Evolutionary conservation across 257 asterid genomes (phyloP).

Genomic region (Plantago ovata): DNA sequence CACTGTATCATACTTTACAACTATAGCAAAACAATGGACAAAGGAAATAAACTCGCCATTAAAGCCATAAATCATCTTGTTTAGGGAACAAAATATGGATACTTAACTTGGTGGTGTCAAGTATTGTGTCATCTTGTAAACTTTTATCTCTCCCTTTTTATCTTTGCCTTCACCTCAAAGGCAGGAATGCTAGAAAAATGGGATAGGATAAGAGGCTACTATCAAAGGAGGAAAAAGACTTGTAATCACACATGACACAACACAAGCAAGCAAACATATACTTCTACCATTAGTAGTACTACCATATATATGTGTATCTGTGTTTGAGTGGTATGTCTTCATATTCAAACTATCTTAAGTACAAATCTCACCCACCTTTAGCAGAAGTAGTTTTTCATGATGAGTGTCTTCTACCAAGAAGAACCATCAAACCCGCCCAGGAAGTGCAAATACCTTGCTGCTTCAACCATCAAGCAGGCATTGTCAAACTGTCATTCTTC

Average conservation of each 20-base stretch:
- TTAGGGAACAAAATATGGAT: no score
- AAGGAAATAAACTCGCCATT: no score
- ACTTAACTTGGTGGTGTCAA: conserved; percentile 3
- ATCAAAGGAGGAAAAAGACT: conserved; percentile 25
- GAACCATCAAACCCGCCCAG: conserved; percentile 38
- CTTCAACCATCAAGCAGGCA: conserved; percentile 45
- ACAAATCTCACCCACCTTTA: conserved; percentile 10
- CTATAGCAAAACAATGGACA: no score
- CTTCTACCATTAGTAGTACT: background rate
- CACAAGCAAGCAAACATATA: conserved; percentile 15
- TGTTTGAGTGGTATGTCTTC: conserved; percentile 9
- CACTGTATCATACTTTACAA: no score
- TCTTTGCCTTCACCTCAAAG: conserved; percentile 69
- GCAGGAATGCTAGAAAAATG: conserved; percentile 20
- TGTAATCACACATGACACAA: conserved; percentile 20
- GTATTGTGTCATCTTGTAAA: conserved; percentile 24
- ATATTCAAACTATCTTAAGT: conserved; percentile 17
- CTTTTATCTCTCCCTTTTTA: conserved; percentile 27
- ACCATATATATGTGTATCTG: conserved; percentile 3
- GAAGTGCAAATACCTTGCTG: conserved; percentile 52
- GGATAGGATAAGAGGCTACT: conserved; percentile 42
- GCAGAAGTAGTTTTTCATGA: conserved; percentile 18
- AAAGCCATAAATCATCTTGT: no score
- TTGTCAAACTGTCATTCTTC: conserved; percentile 46
- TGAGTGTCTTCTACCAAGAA: conserved; percentile 47